Evolutionary conservation across 1,284 basidiomycete species (phyloP), one percentile per base, ranked within the genome.

Genomic region (Ganoderma multipileum): DNA sequence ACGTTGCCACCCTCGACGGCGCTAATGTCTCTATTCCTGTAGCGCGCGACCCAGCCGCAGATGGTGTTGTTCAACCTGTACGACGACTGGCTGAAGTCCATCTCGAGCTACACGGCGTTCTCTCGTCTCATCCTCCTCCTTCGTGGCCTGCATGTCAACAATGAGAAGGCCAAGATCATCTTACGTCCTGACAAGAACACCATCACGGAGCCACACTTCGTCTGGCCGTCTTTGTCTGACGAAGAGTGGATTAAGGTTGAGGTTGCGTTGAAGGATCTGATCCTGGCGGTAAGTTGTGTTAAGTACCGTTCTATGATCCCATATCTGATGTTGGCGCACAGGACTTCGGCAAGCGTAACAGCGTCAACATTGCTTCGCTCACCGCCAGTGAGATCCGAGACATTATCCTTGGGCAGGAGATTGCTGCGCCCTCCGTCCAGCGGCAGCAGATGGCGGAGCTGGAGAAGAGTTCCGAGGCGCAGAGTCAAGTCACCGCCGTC

Each of bases 161-260:
- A 98, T 79, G 98, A 99, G 80, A 99, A 99, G 85, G 95, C 98
- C 39, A 99, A 99, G 85, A 92, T 97, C 72, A 94, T 97, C 71
- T 83, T 97, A 44, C 94, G 95, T 73, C 95, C 95, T 0, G 95
- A 97, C 83, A 95, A 96, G 83, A 93, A 91, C 71, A 98, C 97
- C 7, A 91, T 98, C 75, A 99, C 98, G 3, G 96, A 99, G 81
- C 95, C 97, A 62, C 97, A 99, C 82, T 96, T 99, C 81, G 96
- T 99, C 47, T 99, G 97, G 97, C 98, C 98, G 8, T 94, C 96
- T 2, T 85, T 99, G 63, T 86, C 85, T 30, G 97, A 99, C 77
- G 96, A 99, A 74, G 97, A 98, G 75, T 99, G 98, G 98, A 98
- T 99, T 84, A 97, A 98, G 83, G 98, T 99, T 57, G 98, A 99